Evolutionary conservation across 2,329 filamentous ascomycete genomes (phyloP).

Genomic region (Fusarium mundagurra): DNA sequence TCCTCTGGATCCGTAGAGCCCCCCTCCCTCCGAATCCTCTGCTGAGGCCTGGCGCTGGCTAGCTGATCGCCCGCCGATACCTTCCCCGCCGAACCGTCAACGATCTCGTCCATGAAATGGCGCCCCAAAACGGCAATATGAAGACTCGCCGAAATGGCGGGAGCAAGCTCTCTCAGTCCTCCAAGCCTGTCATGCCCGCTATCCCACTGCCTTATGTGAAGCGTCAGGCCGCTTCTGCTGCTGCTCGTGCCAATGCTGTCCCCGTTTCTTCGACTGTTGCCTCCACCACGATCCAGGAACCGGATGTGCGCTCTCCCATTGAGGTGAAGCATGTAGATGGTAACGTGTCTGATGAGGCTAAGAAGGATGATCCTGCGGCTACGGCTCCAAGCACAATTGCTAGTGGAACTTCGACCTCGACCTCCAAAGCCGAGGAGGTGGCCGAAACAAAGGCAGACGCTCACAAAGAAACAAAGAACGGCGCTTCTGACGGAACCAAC

Average conservation of each 20-base stretch:
- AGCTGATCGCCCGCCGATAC: slow-evolving; percentile 37
- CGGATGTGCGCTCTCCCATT: slow-evolving; percentile 8
- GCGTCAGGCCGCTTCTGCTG: slow-evolving; percentile 49
- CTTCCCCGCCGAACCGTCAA: slow-evolving; percentile 37
- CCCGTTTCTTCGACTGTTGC: slow-evolving; percentile 15
- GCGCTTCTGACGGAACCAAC: neutral
- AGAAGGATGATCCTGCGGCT: slow-evolving; percentile 6
- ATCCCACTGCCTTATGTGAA: slow-evolving; percentile 53
- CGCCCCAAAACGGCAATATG: slow-evolving; percentile 47
- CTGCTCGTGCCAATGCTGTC: slow-evolving; percentile 42
- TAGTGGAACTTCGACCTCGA: slow-evolving; percentile 15
- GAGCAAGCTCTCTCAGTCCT: slow-evolving; percentile 45
- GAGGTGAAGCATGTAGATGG: slow-evolving; percentile 38
- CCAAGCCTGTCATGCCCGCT: slow-evolving; percentile 51
- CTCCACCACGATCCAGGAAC: slow-evolving; percentile 15
- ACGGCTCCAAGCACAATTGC: slow-evolving; percentile 13
- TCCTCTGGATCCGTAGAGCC: slow-evolving; percentile 46
- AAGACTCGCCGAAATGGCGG: slow-evolving; percentile 46
- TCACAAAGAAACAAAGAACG: slow-evolving; percentile 22
- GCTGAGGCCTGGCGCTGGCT: slow-evolving; percentile 40
- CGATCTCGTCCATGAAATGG: slow-evolving; percentile 44
- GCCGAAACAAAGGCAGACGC: slow-evolving; percentile 19
- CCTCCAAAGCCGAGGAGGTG: slow-evolving; percentile 20
- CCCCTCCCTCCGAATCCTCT: slow-evolving; percentile 36
- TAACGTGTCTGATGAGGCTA: slow-evolving; percentile 4